Percentiles rank a stretch among this genome's conserved stretches.
phyloP scores from a whole-genome alignment of 108 stramenopile genomes.

The Cyclotella sp. region DNA sequence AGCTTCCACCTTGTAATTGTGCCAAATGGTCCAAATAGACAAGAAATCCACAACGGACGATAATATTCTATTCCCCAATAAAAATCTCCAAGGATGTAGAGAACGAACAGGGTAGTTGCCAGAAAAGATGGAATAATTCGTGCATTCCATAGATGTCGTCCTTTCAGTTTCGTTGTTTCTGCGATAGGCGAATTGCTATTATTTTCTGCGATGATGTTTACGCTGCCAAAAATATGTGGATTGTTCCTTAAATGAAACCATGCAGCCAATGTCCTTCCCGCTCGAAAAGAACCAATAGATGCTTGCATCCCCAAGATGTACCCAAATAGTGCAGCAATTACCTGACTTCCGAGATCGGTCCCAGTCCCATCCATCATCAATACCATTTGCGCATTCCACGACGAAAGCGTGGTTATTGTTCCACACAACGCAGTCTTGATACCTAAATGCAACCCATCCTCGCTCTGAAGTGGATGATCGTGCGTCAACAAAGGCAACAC shows the following conservation, averaged over 20 bases:
- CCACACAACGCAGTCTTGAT: slow-evolving; percentile 76
- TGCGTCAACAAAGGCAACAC: slow-evolving; percentile 66
- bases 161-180: neutral
- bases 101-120: slow-evolving; percentile 29
- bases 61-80: slow-evolving; percentile 64
- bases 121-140: slow-evolving; percentile 20
- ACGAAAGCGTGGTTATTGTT: slow-evolving; percentile 76
- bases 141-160: slow-evolving; percentile 27
- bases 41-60: slow-evolving; percentile 57
- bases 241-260: slow-evolving; percentile 54
- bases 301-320: slow-evolving; percentile 68
- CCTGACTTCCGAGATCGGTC: slow-evolving; percentile 60
- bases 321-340: slow-evolving; percentile 67
- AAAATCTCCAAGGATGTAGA: slow-evolving; percentile 58
- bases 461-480: slow-evolving; percentile 67
- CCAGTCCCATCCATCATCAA: slow-evolving; percentile 73
- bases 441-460: slow-evolving; percentile 58
- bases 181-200: neutral
- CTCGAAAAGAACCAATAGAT: slow-evolving; percentile 51
- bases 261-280: slow-evolving; percentile 53
- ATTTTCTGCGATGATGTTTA: neutral
- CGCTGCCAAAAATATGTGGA: slow-evolving; percentile 41
- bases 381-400: slow-evolving; percentile 89
- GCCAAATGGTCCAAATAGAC: slow-evolving; percentile 65
- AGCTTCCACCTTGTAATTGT: slow-evolving; percentile 69